Conservation (phyloP, 495 filamentous ascomycete species). For the Penicillium waksmanii region DNA sequence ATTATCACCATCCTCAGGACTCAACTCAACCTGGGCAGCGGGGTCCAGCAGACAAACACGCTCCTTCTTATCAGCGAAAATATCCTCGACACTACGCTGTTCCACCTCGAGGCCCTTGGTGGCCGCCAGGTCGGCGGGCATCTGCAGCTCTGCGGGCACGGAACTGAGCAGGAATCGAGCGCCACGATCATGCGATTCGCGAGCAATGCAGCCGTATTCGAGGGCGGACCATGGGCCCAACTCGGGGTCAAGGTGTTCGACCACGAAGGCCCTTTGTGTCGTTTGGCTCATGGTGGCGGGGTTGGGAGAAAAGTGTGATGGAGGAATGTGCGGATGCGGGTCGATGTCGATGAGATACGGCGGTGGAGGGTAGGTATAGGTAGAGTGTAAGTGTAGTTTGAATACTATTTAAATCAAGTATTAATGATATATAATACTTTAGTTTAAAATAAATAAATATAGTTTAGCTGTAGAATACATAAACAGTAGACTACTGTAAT, state of each 20-base stretch:
- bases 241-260: conserved; percentile 92
- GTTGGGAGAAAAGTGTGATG: conserved; percentile 7
- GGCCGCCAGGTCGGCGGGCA: conserved; percentile 63
- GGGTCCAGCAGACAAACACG: conserved; percentile 91
- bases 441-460: too few relatives aligned
- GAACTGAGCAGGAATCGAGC: conserved; percentile 84
- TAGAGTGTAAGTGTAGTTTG: not conserved
- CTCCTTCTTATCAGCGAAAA: conserved; percentile 67
- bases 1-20: conserved; percentile 74
- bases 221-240: conserved; percentile 91
- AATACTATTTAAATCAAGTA: too few relatives aligned
- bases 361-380: not conserved
- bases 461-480: too few relatives aligned
- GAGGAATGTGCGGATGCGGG: conserved; percentile 20
- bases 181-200: conserved; percentile 70
- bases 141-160: conserved; percentile 66
- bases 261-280: conserved; percentile 66
- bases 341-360: not conserved
- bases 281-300: conserved; percentile 32
- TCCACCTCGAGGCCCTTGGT: conserved; percentile 67
- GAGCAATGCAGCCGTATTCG: conserved; percentile 85
- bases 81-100: conserved; percentile 72
- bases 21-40: conserved; percentile 74
- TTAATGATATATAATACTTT: too few relatives aligned
- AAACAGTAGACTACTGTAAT: too few relatives aligned